Evolutionary conservation across 2,329 filamentous ascomycete species (phyloP), one percentile per base, ranked within the genome.

Genomic region (Plenodomus lindquistii): DNA sequence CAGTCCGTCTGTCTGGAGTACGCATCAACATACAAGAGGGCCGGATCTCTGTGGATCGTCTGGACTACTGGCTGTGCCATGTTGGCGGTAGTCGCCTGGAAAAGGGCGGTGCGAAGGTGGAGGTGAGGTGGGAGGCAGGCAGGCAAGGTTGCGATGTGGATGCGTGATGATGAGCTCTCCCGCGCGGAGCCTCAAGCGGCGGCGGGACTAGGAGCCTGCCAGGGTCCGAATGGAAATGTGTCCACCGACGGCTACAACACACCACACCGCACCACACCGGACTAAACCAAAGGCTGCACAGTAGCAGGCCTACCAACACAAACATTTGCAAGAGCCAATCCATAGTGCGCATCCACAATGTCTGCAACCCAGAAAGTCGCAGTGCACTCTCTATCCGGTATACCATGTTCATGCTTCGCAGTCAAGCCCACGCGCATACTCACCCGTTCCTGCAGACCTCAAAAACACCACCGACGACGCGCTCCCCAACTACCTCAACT

Each of bases 391-490:
- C 75, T 88, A 40, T 77, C 85, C 51, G 85, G 85, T 85, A 74
- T 19, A 45, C 40, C 19, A 15, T 42, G 37, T n/a, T n/a, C 16
- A n/a, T 24, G 13, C 17, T 6, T n/a, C 20, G 7, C 4, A 16
- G 13, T 24, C 40, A 21, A 34, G 29, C 16, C 29, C 50, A 57
- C 27, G 35, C 37, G 31, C 38, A 48, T 44, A 42, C 53, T 63
- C 44, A 66, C 48, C 47, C 13, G 17, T 18, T n/a, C 19, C 21
- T 29, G 13, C 48, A 96, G 94, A 97, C 72, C 87, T 99, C 57
- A 97, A 97, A 76, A 96, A 94, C 77, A 95, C 92, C 34, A 91
- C 89, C 59, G 94, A 99, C 77, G 94, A 99, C 76, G 91, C 92
- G 48, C 86, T 99, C 51, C 85, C 89, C 50, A 91, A 94, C 76